phyloP scores from a whole-genome alignment of 345 rosid species.

The Physaria fendleri region DNA sequence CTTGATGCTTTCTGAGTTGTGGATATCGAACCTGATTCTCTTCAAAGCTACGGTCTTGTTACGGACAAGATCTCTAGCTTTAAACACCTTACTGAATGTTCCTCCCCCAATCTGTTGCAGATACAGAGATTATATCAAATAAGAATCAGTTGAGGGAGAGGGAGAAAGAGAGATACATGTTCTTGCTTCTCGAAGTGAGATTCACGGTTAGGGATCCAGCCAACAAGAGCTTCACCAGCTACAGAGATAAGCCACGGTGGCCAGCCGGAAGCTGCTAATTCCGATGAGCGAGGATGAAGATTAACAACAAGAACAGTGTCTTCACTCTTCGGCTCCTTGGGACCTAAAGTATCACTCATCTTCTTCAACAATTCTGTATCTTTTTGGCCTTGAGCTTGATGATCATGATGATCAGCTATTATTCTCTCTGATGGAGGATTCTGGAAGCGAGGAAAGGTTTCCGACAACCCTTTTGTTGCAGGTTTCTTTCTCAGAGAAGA shows the following conservation, averaged over 20 bases:
- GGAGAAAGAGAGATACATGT: slow-evolving; percentile 39
- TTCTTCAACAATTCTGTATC: background rate
- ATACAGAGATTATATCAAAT: background rate
- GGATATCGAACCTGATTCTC: slow-evolving; percentile 58
- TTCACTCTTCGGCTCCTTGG: slow-evolving; percentile 23
- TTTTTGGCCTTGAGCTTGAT: background rate
- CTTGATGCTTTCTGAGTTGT: slow-evolving; percentile 67
- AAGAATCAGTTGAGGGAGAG: background rate
- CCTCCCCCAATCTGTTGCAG: slow-evolving; percentile 88
- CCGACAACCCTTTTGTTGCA: slow-evolving; percentile 1
- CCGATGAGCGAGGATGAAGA: slow-evolving; percentile 21
- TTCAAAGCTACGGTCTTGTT: slow-evolving; percentile 76
- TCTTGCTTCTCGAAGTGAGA: slow-evolving; percentile 70
- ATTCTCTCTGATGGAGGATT: slow-evolving; percentile 6
- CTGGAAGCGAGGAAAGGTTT: background rate
- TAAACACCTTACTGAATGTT: slow-evolving; percentile 83
- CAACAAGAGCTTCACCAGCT: slow-evolving; percentile 80
- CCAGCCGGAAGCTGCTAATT: slow-evolving; percentile 55
- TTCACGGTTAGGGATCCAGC: slow-evolving; percentile 74
- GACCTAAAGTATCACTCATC: background rate
- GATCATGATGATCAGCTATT: background rate
- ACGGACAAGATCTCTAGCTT: slow-evolving; percentile 58
- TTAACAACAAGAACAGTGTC: slow-evolving; percentile 16
- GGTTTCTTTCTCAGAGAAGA: slow-evolving; percentile 17
- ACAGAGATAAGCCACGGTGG: slow-evolving; percentile 77